Percentiles rank a stretch among this genome's conserved stretches.
phyloP scores from a whole-genome alignment of 2,329 filamentous ascomycete species.

The Fusarium musae region DNA sequence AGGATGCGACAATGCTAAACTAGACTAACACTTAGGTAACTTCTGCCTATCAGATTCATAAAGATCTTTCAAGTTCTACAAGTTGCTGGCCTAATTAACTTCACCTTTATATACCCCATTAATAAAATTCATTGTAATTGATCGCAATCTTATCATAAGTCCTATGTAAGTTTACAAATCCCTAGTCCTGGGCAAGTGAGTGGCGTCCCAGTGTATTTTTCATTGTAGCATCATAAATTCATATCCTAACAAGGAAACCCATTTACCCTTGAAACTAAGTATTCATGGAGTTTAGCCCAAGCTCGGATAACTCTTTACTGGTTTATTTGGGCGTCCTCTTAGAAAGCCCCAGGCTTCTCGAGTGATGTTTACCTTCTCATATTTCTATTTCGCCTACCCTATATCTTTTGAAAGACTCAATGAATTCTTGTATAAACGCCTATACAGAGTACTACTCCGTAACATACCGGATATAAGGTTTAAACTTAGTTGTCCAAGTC shows the following conservation, averaged over 20 bases:
- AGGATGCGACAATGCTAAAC: neutral
- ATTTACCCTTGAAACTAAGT: neutral
- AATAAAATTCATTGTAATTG: neutral
- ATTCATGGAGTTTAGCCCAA: neutral
- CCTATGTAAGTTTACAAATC: neutral
- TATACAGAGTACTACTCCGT: neutral
- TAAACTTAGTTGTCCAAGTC: neutral
- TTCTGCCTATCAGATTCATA: neutral
- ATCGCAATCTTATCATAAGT: neutral
- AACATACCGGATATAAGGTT: neutral
- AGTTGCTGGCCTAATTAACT: neutral
- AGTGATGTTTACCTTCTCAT: neutral
- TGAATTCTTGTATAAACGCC: neutral
- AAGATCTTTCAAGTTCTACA: neutral
- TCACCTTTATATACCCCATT: conserved; percentile 1
- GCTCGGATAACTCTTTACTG: neutral
- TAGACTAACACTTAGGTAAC: neutral
- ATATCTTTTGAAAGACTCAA: neutral
- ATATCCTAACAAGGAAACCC: neutral
- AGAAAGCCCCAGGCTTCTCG: neutral
- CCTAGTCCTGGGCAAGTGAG: neutral
- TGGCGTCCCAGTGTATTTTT: neutral
- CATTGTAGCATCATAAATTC: neutral
- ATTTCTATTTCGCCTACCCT: neutral
- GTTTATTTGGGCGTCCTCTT: neutral